Conservation (phyloP, 441 rosid species). For the Rhodomyrtus psidioides region DNA sequence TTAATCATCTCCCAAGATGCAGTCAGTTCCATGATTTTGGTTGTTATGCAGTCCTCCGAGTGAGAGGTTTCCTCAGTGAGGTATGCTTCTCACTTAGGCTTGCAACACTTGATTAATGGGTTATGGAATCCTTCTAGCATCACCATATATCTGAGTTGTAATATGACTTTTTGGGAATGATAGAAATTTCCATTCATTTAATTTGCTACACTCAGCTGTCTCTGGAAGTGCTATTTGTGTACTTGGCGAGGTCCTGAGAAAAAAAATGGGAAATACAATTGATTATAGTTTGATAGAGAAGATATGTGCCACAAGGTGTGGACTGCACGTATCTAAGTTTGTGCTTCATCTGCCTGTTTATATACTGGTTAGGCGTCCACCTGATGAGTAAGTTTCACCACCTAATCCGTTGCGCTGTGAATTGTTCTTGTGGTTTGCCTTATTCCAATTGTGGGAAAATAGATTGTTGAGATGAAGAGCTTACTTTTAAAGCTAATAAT, state of each 20-base stretch:
- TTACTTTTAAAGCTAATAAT: neutral
- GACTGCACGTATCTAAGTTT: neutral
- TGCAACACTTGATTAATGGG: slow-evolving; percentile 20
- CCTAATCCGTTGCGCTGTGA: neutral
- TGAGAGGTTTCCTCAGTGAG: slow-evolving; percentile 54
- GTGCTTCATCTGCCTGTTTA: neutral
- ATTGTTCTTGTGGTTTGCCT: neutral
- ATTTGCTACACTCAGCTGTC: neutral
- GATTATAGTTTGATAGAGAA: neutral
- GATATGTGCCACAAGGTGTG: neutral
- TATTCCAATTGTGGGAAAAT: neutral
- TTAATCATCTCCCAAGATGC: slow-evolving; percentile 33
- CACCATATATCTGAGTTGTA: neutral
- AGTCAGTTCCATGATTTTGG: slow-evolving; percentile 26
- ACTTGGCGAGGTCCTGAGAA: neutral
- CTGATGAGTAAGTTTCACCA: neutral
- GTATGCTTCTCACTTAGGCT: slow-evolving; percentile 51
- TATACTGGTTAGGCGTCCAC: neutral
- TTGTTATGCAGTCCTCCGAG: slow-evolving; percentile 16
- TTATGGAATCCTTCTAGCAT: slow-evolving; percentile 15
- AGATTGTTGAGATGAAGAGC: neutral
- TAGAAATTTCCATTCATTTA: neutral
- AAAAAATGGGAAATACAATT: neutral
- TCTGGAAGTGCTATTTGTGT: neutral
- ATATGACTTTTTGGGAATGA: neutral